Evolutionary conservation across 2,329 filamentous ascomycete genomes (phyloP), one percentile per base, ranked within the genome.

Genomic region (Cucurbitaria berberidis): DNA sequence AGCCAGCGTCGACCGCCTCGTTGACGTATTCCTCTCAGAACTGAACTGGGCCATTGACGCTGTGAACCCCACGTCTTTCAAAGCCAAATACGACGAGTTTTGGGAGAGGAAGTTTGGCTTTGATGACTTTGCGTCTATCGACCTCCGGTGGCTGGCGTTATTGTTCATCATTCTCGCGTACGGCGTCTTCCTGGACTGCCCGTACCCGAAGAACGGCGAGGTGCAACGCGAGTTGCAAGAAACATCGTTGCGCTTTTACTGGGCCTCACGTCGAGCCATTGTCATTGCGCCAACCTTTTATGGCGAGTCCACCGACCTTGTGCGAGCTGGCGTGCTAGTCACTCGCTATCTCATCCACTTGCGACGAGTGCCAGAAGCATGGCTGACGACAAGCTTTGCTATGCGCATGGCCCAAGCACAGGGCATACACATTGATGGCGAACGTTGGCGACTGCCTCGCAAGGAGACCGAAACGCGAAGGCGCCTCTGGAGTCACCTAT

Each of bases 361-460:
- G n/a, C 63, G 74, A 24, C 68, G 76, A 38, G 69, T 72, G 1
- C 67, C 76, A 0, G 76, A 78, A 52, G 70, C 69, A 5, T 78
- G 76, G 76, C 67, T 78, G 1, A 78, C 76, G 1, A 71, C 70
- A 3, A 75, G 75, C 53, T 77, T 78, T 38, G 76, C 76, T 1
- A 75, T 77, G 59, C 74, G 76, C 13, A 76, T 78, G 72, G 77
- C 76, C 5, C 74, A 77, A 51, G 76, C 75, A 0, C 76, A 78
- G 45, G 76, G 76, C 0, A 77, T 78, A 66, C 76, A 78, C 47
- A 74, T 78, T 19, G 77, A 78, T 52, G 76, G 76, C 7, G 73
- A 75, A 50, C 64, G 72, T 15, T 77, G 74, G 74, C 60, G 72
- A 8, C 55, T 78, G 9, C 67, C 75, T 0, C 64, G 67, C 4